Percentiles rank a stretch among this genome's conserved stretches.
phyloP scores from a whole-genome alignment of 495 filamentous ascomycete species.

The Talaromyces stipitatus region DNA sequence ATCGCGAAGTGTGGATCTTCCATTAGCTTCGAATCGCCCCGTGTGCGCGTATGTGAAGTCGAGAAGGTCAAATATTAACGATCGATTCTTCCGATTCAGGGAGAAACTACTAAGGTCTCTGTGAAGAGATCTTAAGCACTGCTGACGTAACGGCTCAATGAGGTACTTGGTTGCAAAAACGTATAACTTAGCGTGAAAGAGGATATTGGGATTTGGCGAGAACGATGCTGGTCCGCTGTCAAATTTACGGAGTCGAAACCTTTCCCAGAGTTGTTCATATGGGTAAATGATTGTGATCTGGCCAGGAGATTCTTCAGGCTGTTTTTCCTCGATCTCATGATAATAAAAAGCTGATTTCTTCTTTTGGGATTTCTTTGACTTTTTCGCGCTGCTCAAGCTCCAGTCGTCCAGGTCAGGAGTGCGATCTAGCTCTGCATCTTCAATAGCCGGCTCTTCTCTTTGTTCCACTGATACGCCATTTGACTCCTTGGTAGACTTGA shows the following conservation, averaged over 20 bases:
- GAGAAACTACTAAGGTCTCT: conserved; percentile 1
- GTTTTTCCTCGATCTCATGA: too few species aligned
- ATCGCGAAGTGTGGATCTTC: not conserved
- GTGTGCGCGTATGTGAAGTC: conserved; percentile 7
- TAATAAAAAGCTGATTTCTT: not conserved
- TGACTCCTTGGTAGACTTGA: not conserved
- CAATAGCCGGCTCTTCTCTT: conserved; percentile 2
- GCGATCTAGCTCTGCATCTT: not conserved
- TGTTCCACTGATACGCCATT: not conserved
- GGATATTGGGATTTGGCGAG: not conserved
- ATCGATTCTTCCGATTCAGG: not conserved
- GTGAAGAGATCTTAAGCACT: not conserved
- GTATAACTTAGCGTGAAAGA: conserved; percentile 9
- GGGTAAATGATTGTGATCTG: conserved; percentile 1
- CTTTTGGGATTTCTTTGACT: not conserved
- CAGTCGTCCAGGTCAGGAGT: not conserved
- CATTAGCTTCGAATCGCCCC: conserved; percentile 1
- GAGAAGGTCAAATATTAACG: conserved; percentile 6
- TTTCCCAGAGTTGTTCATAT: conserved; percentile 6
- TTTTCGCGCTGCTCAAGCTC: not conserved
- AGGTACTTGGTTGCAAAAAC: conserved; percentile 9
- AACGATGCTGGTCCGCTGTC: conserved; percentile 2
- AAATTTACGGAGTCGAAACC: not conserved
- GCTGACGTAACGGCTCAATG: conserved; percentile 3
- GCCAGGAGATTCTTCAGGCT: not conserved